Evolutionary conservation across 2,329 filamentous ascomycete genomes (phyloP), one percentile per base, ranked within the genome.

Genomic region (Thelonectria discophora): DNA sequence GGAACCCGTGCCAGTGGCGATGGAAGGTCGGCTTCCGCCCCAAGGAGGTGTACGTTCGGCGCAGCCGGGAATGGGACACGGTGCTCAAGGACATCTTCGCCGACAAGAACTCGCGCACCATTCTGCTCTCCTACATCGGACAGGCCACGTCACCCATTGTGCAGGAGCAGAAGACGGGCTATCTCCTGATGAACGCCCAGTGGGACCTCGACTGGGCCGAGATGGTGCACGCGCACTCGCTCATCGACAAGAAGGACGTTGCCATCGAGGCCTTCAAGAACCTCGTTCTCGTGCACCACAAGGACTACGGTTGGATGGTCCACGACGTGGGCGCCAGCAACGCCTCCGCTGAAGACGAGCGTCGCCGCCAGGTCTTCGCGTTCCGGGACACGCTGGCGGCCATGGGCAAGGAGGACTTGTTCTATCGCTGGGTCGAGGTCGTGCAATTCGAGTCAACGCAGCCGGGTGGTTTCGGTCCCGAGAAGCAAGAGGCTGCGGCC

Each of bases 371-470:
- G 77, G 89, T 97, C 9, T 86, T 95, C 64, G 84, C 85, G 3
- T 96, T 97, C 75, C 89, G 92, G 69, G 90, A 95, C 45, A 88
- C 88, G 18, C 82, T 97, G 68, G 84, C 86, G 1, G 84, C 84
- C 3, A 82, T 95, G 76, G 93, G 90, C 45, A 97, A 97, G 78
- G 94, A 97, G 76, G 88, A 90, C 65, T 76, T 97, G 55, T 97
- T 97, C 79, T 97, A 91, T 79, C 87, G 90, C 57, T 97, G 93
- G 93, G 91, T 97, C 50, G 94, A 97, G 80, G 85, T 96, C 73
- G 88, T 97, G 51, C 93, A 97, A 78, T 96, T 88, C 72, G 93
- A 97, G 78, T 90, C 91, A 43, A 90, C 88, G 37, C 85, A 86
- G 67, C 91, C 93, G 0, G 92, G 90, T 17, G 92, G 91, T 0